These are phyloP conservation scores for Ilyonectria robusta DNA, from an alignment of 2,329 filamentous ascomycete genomes.

Conservation along the genomic window DNA sequence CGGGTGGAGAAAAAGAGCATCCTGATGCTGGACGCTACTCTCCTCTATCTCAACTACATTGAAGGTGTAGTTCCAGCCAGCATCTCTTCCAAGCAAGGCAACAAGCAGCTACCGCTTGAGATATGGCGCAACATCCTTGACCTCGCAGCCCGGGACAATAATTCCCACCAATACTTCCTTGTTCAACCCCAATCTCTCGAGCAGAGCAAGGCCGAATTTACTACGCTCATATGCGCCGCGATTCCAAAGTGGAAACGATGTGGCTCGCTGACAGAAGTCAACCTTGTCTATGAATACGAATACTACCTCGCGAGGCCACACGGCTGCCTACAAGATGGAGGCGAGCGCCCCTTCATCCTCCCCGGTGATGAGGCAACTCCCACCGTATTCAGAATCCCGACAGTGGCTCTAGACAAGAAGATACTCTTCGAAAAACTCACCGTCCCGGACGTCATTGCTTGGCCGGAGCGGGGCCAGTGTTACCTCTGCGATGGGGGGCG, in stretches of 20 bases:
- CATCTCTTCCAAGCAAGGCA: conserved; percentile 13
- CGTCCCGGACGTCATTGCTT: conserved; percentile 16
- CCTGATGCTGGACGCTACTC: conserved; percentile 10
- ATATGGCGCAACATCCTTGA: conserved; percentile 11
- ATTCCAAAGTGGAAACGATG: background rate
- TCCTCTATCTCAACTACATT: conserved; percentile 1
- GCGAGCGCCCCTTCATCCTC: conserved; percentile 1
- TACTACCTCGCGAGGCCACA: conserved; percentile 11
- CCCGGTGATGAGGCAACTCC: background rate
- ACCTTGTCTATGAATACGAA: background rate
- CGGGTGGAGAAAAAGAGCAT: conserved; percentile 15
- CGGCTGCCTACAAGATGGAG: background rate
- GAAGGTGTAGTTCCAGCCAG: conserved; percentile 9
- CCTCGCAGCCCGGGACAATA: background rate
- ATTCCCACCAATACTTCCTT: background rate
- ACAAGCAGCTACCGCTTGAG: conserved; percentile 10
- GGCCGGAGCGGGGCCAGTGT: conserved; percentile 1
- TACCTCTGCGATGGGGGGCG: background rate
- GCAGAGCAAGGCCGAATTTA: conserved; percentile 4
- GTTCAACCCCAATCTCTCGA: conserved; percentile 15
- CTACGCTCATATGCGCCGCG: conserved; percentile 6
- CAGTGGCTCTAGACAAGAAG: conserved; percentile 2
- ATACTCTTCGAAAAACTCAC: conserved; percentile 15
- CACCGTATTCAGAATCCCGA: background rate
- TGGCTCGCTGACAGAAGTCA: background rate